phyloP scores from a whole-genome alignment of 1,284 basidiomycete species.

The Cystobasidiaceae sp. region DNA sequence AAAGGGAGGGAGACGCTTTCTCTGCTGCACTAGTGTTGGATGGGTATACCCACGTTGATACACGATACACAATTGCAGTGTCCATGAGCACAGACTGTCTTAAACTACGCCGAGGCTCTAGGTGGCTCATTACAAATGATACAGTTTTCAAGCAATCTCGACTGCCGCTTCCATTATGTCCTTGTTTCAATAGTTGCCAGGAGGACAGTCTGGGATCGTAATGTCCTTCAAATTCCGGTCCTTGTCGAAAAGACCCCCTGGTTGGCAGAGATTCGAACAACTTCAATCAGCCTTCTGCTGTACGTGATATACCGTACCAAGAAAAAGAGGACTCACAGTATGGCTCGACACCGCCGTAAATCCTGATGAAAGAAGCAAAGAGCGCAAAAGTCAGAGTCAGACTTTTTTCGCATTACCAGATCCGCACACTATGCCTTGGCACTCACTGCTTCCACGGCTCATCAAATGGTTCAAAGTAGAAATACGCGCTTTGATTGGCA shows the following conservation, averaged over 20 bases:
- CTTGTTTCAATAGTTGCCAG: constrained; percentile 13
- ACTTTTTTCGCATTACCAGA: not conserved
- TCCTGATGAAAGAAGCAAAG: not conserved
- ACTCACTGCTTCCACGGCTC: constrained; percentile 69
- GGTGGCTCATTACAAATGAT: no score
- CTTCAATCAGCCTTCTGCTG: not conserved
- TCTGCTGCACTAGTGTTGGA: no score
- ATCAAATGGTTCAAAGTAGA: constrained; percentile 62
- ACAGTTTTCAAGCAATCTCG: no score
- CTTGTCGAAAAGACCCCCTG: constrained; percentile 58
- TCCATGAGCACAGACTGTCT: no score
- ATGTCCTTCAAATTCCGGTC: constrained; percentile 45
- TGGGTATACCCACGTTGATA: no score
- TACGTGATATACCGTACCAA: not conserved
- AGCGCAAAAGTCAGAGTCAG: constrained; percentile 11
- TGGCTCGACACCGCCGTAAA: constrained; percentile 73
- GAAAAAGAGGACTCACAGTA: constrained; percentile 36
- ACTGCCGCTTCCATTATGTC: not conserved
- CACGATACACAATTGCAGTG: no score
- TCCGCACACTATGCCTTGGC: not conserved
- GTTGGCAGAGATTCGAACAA: constrained; percentile 52
- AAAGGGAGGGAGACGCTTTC: no score
- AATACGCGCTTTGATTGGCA: constrained; percentile 62
- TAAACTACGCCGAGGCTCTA: no score
- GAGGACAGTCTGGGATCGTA: constrained; percentile 33